Evolutionary conservation across 2,329 filamentous ascomycete genomes (phyloP), one percentile per base, ranked within the genome.

Genomic region (Scedosporium boydii): DNA sequence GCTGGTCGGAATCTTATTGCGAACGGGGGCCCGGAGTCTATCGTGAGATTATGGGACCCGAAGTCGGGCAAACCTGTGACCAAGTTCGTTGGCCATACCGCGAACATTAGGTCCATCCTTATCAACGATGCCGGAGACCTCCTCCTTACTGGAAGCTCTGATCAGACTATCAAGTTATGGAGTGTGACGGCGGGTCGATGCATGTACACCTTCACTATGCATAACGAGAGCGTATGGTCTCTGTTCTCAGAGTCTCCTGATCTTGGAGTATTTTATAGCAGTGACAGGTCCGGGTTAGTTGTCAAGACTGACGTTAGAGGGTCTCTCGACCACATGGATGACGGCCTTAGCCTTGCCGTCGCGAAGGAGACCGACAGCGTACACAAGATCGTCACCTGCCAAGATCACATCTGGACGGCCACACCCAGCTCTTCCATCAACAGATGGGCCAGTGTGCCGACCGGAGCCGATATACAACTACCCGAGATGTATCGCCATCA

Each of bases 201-300:
- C 80, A 93, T 98, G 88, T 91, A 97, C 75, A 99, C 95, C 0
- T 83, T 99, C 68, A 97, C 93, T 62, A 99, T 99, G 95, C 95
- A 99, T 76, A 96, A 96, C 71, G 92, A 96, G 71, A 97, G 93
- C 72, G 91, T 99, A 23, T 99, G 95, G 95, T 96, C 91, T 1
- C 80, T 99, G 23, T 96, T 89, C 74, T 97, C 95, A 0, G 87
- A 93, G 61, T 86, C 96, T 68, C 92, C 93, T 0, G 83, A 89
- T 63, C 82, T 99, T 3, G 88, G 88, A 9, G 84, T 96, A 34
- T 98, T 99, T 74, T 98, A 98, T 77, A 98, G 93, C 62, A 90
- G 89, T 68, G 95, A 99, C 75, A 87, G 93, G 60, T 93, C 91
- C 1, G 95, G 95, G 2, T 76, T 97, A 65, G 88, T 99, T n/a